Evolutionary conservation across 2,329 filamentous ascomycete species (phyloP).

Genomic region (Coniochaeta ligniaria): DNA sequence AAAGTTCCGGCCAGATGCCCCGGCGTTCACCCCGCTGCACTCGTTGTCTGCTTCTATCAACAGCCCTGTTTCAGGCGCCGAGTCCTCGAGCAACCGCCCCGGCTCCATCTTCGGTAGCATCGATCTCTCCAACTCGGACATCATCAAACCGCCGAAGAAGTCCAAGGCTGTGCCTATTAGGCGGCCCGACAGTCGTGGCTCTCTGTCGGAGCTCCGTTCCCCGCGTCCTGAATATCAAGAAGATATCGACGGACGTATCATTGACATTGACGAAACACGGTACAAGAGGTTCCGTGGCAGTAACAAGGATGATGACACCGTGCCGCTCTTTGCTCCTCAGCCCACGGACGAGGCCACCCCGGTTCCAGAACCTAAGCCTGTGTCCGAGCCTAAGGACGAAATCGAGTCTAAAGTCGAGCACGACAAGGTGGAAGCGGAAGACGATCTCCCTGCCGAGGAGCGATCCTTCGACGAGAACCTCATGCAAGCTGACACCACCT

Average conservation of each 20-base stretch:
- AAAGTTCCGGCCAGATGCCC: conserved; percentile 70
- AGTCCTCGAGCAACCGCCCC: conserved; percentile 29
- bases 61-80: conserved; percentile 37
- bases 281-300: conserved; percentile 67
- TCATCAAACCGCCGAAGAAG: conserved; percentile 59
- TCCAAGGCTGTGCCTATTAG: conserved; percentile 83
- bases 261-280: conserved; percentile 62
- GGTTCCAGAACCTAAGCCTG: conserved; percentile 18
- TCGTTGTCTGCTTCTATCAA: conserved; percentile 39
- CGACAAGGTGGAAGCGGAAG: conserved; percentile 21
- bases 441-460: conserved; percentile 12
- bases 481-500: conserved; percentile 38
- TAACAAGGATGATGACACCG: conserved; percentile 61
- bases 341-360: conserved; percentile 26
- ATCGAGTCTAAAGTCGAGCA: conserved; percentile 10
- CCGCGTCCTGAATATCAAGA: conserved; percentile 23
- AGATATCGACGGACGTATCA: conserved; percentile 53
- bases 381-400: conserved; percentile 8
- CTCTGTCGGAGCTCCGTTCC: conserved; percentile 8
- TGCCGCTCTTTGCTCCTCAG: conserved; percentile 63
- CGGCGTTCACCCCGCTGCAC: conserved; percentile 62
- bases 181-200: conserved; percentile 47
- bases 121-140: conserved; percentile 52
- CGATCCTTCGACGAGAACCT: conserved; percentile 32
- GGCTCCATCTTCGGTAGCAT: conserved; percentile 65